These are phyloP conservation scores for Wallacemonas sp. DNA, from an alignment of 208 protist species.

Conservation along the genomic window DNA sequence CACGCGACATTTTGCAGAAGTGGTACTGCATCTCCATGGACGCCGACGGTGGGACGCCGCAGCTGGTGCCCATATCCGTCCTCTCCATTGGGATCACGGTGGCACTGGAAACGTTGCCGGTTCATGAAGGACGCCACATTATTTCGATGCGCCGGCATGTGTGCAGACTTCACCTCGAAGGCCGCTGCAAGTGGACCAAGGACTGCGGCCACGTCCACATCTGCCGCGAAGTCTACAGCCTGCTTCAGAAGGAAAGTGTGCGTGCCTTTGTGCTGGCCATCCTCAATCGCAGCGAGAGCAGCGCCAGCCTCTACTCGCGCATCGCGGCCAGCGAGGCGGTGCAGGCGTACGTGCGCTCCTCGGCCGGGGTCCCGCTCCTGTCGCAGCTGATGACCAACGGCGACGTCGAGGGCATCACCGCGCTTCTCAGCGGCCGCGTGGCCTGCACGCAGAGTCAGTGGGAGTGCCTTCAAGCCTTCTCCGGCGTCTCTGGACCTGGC, in stretches of 20 bases:
- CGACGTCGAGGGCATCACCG: slow-evolving; percentile 28
- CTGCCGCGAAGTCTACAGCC: slow-evolving; percentile 35
- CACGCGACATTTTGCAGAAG: slow-evolving; percentile 32
- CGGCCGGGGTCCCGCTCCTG: slow-evolving; percentile 29
- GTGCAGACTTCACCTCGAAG: slow-evolving; percentile 47
- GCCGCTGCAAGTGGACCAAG: slow-evolving; percentile 66
- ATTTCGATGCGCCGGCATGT: slow-evolving; percentile 52
- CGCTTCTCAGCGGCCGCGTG: slow-evolving; percentile 24
- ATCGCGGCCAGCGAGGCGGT: slow-evolving; percentile 23
- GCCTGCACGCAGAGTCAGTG: slow-evolving; percentile 17
- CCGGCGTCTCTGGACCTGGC: neutral
- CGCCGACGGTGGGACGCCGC: slow-evolving; percentile 20
- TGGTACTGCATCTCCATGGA: slow-evolving; percentile 42
- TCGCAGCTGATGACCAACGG: slow-evolving; percentile 28
- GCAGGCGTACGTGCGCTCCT: slow-evolving; percentile 32
- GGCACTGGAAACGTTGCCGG: slow-evolving; percentile 41
- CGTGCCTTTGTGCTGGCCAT: slow-evolving; percentile 34
- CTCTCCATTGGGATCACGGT: slow-evolving; percentile 48
- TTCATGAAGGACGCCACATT: slow-evolving; percentile 26
- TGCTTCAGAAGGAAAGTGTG: slow-evolving; percentile 32
- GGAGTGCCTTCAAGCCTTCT: slow-evolving; percentile 8
- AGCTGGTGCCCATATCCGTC: slow-evolving; percentile 39
- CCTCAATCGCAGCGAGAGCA: slow-evolving; percentile 21
- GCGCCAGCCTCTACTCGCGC: slow-evolving; percentile 23
- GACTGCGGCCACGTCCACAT: slow-evolving; percentile 63